Base-by-base conservation (phyloP, 2,329 filamentous ascomycete species). In the Myotisia sp. region DNA sequence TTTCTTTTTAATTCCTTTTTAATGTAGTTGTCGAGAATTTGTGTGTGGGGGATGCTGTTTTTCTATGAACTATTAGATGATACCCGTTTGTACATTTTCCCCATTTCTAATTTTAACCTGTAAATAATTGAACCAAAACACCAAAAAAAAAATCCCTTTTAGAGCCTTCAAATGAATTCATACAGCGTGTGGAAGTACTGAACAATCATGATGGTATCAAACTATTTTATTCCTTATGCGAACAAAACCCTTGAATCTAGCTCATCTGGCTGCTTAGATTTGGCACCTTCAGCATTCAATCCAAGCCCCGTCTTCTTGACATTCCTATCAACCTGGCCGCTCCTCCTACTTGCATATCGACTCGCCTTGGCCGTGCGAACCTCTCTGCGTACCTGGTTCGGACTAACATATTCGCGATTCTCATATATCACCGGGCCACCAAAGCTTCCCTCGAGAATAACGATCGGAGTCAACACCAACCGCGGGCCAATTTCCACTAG, bases 351-450 rank as follows among this genome's bases (percentile, higher is more conserved):
- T 45, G 82, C 81, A 62, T 92, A 87, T 46, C 74, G 74, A 31
- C 74, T 71, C 0, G 86, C 83, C 65, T 83, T 85, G 46, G 71
- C 67, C 58, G 74, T 66, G 47, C 83, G 69, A 46, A 92, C 58
- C 43, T 95, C 90, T 26, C 83, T 68, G 45, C 90, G 71, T 43
- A 95, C 74, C 61, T 94, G 83, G 71, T 98, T 98, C 6, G 90
- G 90, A 46, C 80, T 90, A 35, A 98, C 82, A 50, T 93, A 98
- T 56, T 93, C 79, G 68, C 84, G 90, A 65, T 95, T 95, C 67
- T 95, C 84, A 62, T 92, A 98, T 52, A 98, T 92, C 44, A 95
- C 84, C 3, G 90, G 87, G 0, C 90, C 90, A 35, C 87, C 87
- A 48, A 98, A 95, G 41, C 81, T 86, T 27, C 84, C 85, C 56